Conservation (phyloP, 352 stramenopile genomes). For the Pythium aquatile region DNA sequence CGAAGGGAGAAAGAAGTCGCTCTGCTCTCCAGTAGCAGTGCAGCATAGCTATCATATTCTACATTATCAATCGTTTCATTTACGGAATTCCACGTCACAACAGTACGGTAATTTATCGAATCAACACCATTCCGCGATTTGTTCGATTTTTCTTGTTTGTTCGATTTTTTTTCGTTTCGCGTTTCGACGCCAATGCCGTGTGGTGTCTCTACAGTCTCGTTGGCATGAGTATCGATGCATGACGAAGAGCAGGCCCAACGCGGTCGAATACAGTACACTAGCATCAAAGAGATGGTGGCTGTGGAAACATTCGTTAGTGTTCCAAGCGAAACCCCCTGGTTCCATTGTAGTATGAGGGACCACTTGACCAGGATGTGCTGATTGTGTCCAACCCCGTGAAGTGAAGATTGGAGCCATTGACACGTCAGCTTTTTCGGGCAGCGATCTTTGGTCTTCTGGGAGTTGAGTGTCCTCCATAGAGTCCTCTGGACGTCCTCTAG, state of each 20-base stretch:
- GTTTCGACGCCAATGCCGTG: neutral
- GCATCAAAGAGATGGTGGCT: too few relatives aligned
- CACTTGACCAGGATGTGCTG: neutral
- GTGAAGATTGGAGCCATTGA: neutral
- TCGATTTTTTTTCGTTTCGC: neutral
- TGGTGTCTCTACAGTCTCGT: too few relatives aligned
- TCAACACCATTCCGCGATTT: neutral
- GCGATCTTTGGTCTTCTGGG: neutral
- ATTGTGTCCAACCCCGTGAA: neutral
- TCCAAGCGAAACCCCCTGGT: too few relatives aligned
- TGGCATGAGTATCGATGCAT: too few relatives aligned
- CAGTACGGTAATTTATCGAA: neutral
- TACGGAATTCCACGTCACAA: neutral
- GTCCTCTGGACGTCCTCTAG: neutral
- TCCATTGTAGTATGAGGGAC: too few relatives aligned
- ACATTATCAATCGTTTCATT: slow-evolving; percentile 3
- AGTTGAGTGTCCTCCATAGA: neutral
- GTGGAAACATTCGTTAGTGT: too few relatives aligned
- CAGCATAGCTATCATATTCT: slow-evolving; percentile 1
- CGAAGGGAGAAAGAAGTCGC: neutral
- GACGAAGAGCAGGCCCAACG: too few relatives aligned
- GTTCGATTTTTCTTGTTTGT: neutral
- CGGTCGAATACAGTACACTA: too few relatives aligned
- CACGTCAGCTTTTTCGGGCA: neutral
- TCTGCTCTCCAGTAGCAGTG: neutral